phyloP scores from a whole-genome alignment of 495 filamentous ascomycete species.

The Hypoxylon crocopeplum region DNA sequence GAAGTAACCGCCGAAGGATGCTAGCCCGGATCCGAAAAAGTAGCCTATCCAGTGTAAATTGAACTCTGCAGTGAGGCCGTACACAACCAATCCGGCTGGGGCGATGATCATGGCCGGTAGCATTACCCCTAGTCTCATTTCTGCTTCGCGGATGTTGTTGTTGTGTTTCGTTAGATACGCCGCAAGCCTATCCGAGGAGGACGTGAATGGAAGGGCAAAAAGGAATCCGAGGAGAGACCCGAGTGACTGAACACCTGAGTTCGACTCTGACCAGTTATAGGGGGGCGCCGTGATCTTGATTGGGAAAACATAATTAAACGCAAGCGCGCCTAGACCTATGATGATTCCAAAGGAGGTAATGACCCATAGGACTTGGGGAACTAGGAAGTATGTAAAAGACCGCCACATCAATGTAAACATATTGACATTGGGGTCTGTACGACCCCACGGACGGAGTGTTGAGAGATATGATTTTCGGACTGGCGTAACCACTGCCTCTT shows the following conservation, averaged over 20 bases:
- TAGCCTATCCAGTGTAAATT: slow-evolving; percentile 65
- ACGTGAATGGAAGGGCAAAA: slow-evolving; percentile 52
- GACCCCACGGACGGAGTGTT: slow-evolving; percentile 52
- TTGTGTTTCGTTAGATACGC: slow-evolving; percentile 64
- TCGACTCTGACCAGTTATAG: slow-evolving; percentile 54
- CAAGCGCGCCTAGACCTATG: slow-evolving; percentile 45
- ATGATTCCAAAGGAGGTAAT: slow-evolving; percentile 54
- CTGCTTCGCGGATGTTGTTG: slow-evolving; percentile 69
- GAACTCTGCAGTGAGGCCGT: slow-evolving; percentile 65
- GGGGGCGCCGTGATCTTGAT: slow-evolving; percentile 64
- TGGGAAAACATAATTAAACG: slow-evolving; percentile 61
- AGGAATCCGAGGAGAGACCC: slow-evolving; percentile 60
- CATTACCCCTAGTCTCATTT: slow-evolving; percentile 71
- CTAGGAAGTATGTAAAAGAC: slow-evolving; percentile 60
- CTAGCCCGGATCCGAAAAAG: slow-evolving; percentile 63
- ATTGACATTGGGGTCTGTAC: slow-evolving; percentile 50
- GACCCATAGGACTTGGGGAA: slow-evolving; percentile 64
- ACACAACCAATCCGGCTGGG: slow-evolving; percentile 66
- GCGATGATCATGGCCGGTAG: slow-evolving; percentile 65
- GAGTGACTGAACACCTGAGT: slow-evolving; percentile 65
- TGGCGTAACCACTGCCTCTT: slow-evolving; percentile 30
- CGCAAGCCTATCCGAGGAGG: slow-evolving; percentile 65
- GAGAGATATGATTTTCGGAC: slow-evolving; percentile 49
- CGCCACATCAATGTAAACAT: slow-evolving; percentile 59
- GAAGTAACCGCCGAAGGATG: slow-evolving; percentile 51